Percentiles rank a stretch among this genome's conserved stretches.
Conservation (phyloP, 495 filamentous ascomycete genomes). For the Talaromyces liani region DNA sequence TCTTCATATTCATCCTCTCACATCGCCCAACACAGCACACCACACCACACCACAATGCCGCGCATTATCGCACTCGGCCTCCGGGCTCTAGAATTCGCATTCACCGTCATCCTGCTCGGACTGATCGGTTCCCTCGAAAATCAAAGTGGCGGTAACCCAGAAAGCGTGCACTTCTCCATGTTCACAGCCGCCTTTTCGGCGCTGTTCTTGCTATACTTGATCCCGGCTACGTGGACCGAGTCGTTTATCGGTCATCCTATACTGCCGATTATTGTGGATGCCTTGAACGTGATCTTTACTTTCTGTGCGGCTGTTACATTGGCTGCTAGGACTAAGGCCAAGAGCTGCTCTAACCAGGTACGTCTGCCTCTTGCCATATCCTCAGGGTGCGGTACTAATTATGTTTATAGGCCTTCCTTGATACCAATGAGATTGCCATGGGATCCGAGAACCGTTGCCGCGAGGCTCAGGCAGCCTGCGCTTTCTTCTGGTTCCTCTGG, state of each 20-base stretch:
- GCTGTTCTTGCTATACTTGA: conserved; percentile 54
- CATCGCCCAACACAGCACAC: background rate
- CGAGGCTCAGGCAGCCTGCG: conserved; percentile 58
- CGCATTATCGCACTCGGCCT: conserved; percentile 1
- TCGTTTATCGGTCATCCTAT: conserved; percentile 45
- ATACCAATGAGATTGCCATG: conserved; percentile 51
- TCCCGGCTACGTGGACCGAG: conserved; percentile 45
- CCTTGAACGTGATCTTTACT: conserved; percentile 57
- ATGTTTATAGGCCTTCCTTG: conserved; percentile 42
- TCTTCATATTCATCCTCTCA: background rate
- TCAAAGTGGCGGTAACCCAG: conserved; percentile 46
- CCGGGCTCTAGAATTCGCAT: conserved; percentile 47
- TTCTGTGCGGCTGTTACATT: conserved; percentile 58
- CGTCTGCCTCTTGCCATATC: no score
- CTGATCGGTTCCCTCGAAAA: conserved; percentile 64
- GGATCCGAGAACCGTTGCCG: conserved; percentile 56
- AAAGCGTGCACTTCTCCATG: conserved; percentile 55
- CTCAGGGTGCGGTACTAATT: no score
- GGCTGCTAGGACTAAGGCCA: conserved; percentile 48
- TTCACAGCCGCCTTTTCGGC: conserved; percentile 59
- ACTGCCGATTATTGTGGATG: conserved; percentile 49
- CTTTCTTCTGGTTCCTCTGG: conserved; percentile 71
- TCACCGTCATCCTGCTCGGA: conserved; percentile 58
- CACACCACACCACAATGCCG: background rate
- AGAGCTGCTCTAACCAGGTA: conserved; percentile 57